Base-by-base conservation (phyloP, 495 filamentous ascomycete genomes). In the Durotheca rogersii region DNA sequence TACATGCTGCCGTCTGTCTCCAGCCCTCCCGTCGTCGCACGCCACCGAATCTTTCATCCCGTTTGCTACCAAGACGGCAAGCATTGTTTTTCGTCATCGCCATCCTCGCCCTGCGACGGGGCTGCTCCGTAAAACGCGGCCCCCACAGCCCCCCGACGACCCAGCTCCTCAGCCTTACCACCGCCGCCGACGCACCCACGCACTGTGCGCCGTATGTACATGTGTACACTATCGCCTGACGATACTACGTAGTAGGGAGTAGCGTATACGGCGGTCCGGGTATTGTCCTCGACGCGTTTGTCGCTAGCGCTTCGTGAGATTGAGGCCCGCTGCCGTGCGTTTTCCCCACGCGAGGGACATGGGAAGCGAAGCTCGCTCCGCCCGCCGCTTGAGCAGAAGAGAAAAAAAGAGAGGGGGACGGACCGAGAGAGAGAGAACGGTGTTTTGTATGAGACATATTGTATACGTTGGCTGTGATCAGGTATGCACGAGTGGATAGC, bases 161-260 rank as follows among this genome's bases (percentile, higher is more conserved):
- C 50, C 50, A 59, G 38, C 45, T n/a, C n/a, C n/a, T 59, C 56
- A 59, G 56, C 56, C 56, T 59, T 59, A 59, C 45, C 49, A 36
- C 50, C 35, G 50, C 45, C 49, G 36, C 44, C 34, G 49, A 53
- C 45, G 34, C 17, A 7, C 41, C 29, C 36, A 45, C 34, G 49
- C 50, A 59, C 56, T 50, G 49, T 59, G 50, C 44, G 39, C 20
- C 31, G 27, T 43, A 38, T 23, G 21, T 32, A 27, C 37, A 33
- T n/a, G n/a, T n/a, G n/a, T n/a, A n/a, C n/a, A n/a, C n/a, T n/a
- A n/a, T n/a, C n/a, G n/a, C n/a, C n/a, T n/a, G n/a, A n/a, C n/a
- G n/a, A n/a, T n/a, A n/a, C n/a, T n/a, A n/a, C n/a, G n/a, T n/a
- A n/a, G n/a, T n/a, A n/a, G n/a, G n/a, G n/a, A n/a, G n/a, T n/a